These are phyloP conservation scores for Trifolium repens DNA, from an alignment of 306 rosid species.

Conservation along the genomic window DNA sequence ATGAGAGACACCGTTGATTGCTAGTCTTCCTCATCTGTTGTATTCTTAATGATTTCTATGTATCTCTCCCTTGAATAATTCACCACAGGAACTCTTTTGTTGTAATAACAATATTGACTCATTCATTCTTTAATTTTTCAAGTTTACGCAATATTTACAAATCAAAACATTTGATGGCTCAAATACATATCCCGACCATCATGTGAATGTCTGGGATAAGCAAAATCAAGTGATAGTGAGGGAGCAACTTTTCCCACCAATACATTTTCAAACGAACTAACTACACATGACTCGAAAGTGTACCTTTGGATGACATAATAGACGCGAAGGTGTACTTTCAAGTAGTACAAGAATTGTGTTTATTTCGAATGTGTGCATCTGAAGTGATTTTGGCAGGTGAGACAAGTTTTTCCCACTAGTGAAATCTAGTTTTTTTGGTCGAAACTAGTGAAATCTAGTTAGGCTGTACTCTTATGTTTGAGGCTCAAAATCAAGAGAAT, in stretches of 20 bases:
- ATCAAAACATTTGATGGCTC: constrained; percentile 28
- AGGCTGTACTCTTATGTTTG: neutral
- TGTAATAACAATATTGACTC: constrained; percentile 63
- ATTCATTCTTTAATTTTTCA: constrained; percentile 57
- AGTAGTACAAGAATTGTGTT: neutral
- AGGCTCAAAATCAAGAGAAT: neutral
- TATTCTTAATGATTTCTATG: constrained; percentile 41
- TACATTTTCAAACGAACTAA: neutral
- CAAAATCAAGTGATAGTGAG: constrained; percentile 17
- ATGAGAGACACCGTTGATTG: constrained; percentile 43
- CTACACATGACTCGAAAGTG: neutral
- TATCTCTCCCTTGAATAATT: constrained; percentile 40
- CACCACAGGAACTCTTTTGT: constrained; percentile 42
- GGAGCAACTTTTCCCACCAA: neutral
- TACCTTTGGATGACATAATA: neutral
- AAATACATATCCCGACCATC: constrained; percentile 10
- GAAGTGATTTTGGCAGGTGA: neutral
- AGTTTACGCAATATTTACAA: neutral
- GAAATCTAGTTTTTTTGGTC: neutral
- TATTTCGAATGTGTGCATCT: neutral
- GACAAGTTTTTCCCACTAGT: neutral
- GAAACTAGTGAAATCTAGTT: neutral
- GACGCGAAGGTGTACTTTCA: neutral
- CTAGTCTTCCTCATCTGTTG: constrained; percentile 38
- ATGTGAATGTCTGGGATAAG: constrained; percentile 10